A percentile compares a stretch with the other conserved stretches of the same genome.
phyloP scores from a whole-genome alignment of 768 basidiomycete genomes.

The Naganishia friedmannii region DNA sequence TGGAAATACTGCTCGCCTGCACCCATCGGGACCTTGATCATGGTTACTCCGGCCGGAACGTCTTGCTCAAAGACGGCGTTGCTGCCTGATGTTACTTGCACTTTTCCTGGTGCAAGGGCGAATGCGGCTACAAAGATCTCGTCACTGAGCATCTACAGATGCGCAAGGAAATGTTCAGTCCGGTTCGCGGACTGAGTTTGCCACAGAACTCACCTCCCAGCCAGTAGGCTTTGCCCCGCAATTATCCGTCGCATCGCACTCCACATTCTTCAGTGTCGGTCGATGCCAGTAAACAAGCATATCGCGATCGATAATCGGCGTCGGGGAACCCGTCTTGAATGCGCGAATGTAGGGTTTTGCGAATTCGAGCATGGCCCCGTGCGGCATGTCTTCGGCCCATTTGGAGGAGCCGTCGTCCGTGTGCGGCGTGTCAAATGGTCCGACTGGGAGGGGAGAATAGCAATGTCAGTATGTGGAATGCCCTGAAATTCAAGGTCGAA shows the following conservation, averaged over 20 bases:
- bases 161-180: neutral
- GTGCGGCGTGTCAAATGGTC: slow-evolving; percentile 44
- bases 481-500: neutral
- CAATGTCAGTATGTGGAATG: neutral
- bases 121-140: slow-evolving; percentile 49
- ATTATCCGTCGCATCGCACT: slow-evolving; percentile 49
- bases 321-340: slow-evolving; percentile 42
- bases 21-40: slow-evolving; percentile 45
- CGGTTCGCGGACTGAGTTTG: neutral
- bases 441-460: slow-evolving; percentile 30
- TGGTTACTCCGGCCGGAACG: slow-evolving; percentile 43
- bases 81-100: slow-evolving; percentile 46
- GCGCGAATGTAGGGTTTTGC: slow-evolving; percentile 50
- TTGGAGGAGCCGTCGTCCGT: slow-evolving; percentile 48
- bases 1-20: slow-evolving; percentile 44
- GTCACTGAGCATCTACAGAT: slow-evolving; percentile 38
- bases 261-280: slow-evolving; percentile 44
- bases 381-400: slow-evolving; percentile 47
- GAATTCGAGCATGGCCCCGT: slow-evolving; percentile 48
- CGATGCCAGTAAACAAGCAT: slow-evolving; percentile 50
- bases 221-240: slow-evolving; percentile 46
- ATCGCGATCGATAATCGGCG: slow-evolving; percentile 43
- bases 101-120: slow-evolving; percentile 40
- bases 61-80: slow-evolving; percentile 35
- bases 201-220: slow-evolving; percentile 38